Evolutionary conservation across 2,329 filamentous ascomycete species (phyloP), one percentile per base, ranked within the genome.

Genomic region (Cadophora gregata): DNA sequence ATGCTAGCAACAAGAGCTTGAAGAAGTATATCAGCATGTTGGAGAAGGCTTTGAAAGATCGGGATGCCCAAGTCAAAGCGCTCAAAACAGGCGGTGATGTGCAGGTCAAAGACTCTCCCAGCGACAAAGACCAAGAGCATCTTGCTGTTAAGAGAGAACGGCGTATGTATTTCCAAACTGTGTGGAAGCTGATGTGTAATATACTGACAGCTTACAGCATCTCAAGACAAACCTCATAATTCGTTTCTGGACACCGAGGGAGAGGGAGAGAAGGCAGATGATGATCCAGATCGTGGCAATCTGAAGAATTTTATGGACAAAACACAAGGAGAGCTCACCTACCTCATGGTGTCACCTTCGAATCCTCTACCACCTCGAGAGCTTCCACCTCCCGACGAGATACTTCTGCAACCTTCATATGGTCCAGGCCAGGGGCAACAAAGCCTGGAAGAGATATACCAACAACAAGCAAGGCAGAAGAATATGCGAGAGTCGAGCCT

Each of bases 11-110:
- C 75, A 93, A 94, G 79, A 93, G 93, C 38, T 82, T 97, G 63
- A 93, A 93, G 78, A 93, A 93, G 82, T 96, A 97, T 77, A 91
- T 98, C 67, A 85, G 89, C 63, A 93, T 98, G 80, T 85, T 98
- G 69, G 94, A 98, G 81, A 88, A 89, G 74, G 96, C 95, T 70
- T 83, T 97, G 75, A 93, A 91, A 79, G 91, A 93, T 70, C 93
- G 97, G 81, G 86, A 92, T 25, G 90, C 92, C 79, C 90, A 93
- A 80, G 82, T 83, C 63, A 80, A 89, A 70, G 80, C 85, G 73
- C 59, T 80, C 67, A 76, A 83, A 80, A 67, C 80, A 79, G 72
- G 79, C 76, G 70, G 82, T 77, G 68, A 73, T 21, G 62, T 65
- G 74, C 81, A 81, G 59, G 74, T 77, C 70, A 83, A 78, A 69